Evolutionary conservation across 139 green algal species (phyloP).

Genomic region (Picochlorum sp.): DNA sequence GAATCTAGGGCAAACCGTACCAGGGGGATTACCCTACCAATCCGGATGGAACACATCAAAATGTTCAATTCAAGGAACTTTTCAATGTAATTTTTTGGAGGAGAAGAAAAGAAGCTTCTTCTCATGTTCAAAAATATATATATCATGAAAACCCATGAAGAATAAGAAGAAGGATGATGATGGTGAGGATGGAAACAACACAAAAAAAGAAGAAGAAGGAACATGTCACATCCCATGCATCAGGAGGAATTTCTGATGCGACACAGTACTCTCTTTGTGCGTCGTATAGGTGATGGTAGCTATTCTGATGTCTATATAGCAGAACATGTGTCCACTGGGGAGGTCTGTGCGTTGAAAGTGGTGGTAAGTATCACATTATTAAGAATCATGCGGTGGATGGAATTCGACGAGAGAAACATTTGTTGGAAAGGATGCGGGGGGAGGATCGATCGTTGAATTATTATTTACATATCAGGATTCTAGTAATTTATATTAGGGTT

Average conservation of each 20-base stretch:
- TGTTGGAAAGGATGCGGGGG: conserved; percentile 42
- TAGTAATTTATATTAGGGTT: conserved; percentile 40
- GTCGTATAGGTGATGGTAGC: conserved; percentile 53
- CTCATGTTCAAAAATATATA: too few species aligned
- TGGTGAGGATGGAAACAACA: too few species aligned
- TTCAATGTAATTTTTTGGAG: too few species aligned
- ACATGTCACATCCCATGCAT: too few species aligned
- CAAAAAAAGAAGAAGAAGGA: too few species aligned
- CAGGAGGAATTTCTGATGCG: background rate
- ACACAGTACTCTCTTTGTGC: conserved; percentile 35
- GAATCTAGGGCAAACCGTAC: too few species aligned
- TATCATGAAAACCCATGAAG: too few species aligned
- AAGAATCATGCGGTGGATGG: conserved; percentile 49
- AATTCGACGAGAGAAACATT: conserved; percentile 42
- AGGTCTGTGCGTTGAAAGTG: conserved; percentile 55
- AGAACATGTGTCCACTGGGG: conserved; percentile 17
- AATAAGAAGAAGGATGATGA: too few species aligned
- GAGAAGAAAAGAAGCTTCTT: too few species aligned
- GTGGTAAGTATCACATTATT: conserved; percentile 59
- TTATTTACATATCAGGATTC: conserved; percentile 62
- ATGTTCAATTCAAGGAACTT: too few species aligned
- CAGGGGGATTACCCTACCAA: too few species aligned
- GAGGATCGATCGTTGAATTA: conserved; percentile 49
- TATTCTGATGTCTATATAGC: conserved; percentile 54
- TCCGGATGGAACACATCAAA: too few species aligned